Base-by-base conservation (phyloP, 257 asterid species). In the Rehmannia glutinosa region DNA sequence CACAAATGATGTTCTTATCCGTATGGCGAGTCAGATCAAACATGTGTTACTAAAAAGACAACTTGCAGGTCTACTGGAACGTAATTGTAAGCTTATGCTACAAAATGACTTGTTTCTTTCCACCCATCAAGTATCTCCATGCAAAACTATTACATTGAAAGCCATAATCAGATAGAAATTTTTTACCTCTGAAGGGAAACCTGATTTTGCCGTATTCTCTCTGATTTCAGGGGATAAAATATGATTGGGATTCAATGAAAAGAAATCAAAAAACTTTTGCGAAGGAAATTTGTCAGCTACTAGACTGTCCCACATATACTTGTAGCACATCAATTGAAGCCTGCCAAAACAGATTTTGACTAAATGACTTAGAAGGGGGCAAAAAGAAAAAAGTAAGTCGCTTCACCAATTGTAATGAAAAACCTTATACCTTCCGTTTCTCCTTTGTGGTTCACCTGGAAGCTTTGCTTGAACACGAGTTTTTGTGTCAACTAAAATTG, bases 271-370 rank as follows among this genome's bases (percentile, higher is more conserved):
- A 73, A 92, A 90, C 73, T 74, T 76, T 16, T 69, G 76, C 2
- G 72, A 33, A 15, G 96, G 94, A 56, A 92, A 92, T 33, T 72
- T 84, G 51, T 71, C 86, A 5, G 86, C 81, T 27, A 81, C 86
- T 70, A 92, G 79, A 62, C 78, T 78, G 81, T 92, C 98, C 98
- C 98, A 92, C 68, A 90, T 77, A 69, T 79, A 76, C 81, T 90
- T 92, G 82, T 92, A 92, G 90, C 95, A 86, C 98, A 92, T 92
- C 30, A 92, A 55, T 66, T 92, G 98, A 68, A 90, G 87, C 95
- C 98, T 92, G 91, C 80, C 68, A 69, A 58, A 71, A 33, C 20
- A 32, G 46, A 62, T 33, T 50, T 56, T 56, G 60, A 35, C 38
- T 13, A 58, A 56, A 63, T 71, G 73, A 35, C 49, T 54, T 19